Conservation (phyloP, 2,329 filamentous ascomycete genomes). For the Cercospora sp. region DNA sequence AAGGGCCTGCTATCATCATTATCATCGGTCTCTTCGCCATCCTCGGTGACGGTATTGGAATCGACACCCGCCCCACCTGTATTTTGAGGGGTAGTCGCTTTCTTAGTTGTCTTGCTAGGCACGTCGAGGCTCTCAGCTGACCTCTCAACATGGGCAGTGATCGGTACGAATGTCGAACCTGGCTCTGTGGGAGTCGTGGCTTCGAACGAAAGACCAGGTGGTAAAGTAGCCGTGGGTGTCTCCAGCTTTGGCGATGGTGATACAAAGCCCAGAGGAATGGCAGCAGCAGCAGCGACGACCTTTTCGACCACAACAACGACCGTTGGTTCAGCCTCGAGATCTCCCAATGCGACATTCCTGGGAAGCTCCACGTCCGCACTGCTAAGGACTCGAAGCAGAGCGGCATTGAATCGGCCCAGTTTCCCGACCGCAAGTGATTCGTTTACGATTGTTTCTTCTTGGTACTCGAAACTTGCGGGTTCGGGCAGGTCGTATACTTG, state of each 20-base stretch:
- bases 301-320: constrained; percentile 47
- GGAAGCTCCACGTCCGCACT: constrained; percentile 17
- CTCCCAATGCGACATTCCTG: constrained; percentile 35
- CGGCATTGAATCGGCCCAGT: constrained; percentile 34
- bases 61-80: background rate
- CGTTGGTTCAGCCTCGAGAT: constrained; percentile 44
- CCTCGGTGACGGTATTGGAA: background rate
- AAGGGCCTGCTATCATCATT: background rate
- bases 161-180: constrained; percentile 22
- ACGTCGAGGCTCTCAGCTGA: constrained; percentile 25
- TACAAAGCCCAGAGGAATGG: constrained; percentile 20
- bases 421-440: constrained; percentile 32
- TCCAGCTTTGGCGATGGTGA: constrained; percentile 19
- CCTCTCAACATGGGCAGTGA: constrained; percentile 32
- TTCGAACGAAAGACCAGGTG: constrained; percentile 22
- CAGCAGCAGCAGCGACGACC: constrained; percentile 36
- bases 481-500: constrained; percentile 39
- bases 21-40: background rate
- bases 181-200: constrained; percentile 22
- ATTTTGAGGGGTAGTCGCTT: background rate
- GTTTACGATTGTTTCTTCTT: constrained; percentile 27
- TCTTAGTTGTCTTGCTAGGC: constrained; percentile 24
- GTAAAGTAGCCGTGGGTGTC: constrained; percentile 31
- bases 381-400: constrained; percentile 38
- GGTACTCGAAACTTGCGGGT: constrained; percentile 43